phyloP scores from a whole-genome alignment of 805 yeast species.

The Myxozyma neglecta region DNA sequence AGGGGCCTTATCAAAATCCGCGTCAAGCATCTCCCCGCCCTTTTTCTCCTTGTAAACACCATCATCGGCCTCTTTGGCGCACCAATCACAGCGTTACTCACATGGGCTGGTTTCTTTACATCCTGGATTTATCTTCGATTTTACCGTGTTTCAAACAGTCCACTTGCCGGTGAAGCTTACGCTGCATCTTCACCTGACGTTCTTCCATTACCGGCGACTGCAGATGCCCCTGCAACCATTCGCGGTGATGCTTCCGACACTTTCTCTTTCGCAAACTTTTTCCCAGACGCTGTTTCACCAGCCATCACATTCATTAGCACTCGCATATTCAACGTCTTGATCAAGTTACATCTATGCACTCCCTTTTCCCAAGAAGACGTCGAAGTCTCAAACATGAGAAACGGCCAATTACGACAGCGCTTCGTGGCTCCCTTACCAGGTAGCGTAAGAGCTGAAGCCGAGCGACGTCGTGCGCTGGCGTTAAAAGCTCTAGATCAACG shows the following conservation, averaged over 20 bases:
- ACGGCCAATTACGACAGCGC: slow-evolving; percentile 28
- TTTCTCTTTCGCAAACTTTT: slow-evolving; percentile 77
- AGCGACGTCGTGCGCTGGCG: slow-evolving; percentile 41
- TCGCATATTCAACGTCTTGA: slow-evolving; percentile 9
- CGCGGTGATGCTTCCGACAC: slow-evolving; percentile 90
- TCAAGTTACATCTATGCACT: slow-evolving; percentile 21
- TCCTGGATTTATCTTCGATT: slow-evolving; percentile 81
- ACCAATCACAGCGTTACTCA: slow-evolving; percentile 37
- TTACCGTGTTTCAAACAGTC: slow-evolving; percentile 38
- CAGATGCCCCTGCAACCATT: slow-evolving; percentile 35
- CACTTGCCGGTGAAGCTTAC: slow-evolving; percentile 12
- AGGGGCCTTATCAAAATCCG: slow-evolving; percentile 48
- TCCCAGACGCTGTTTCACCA: slow-evolving; percentile 58
- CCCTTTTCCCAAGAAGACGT: slow-evolving; percentile 31
- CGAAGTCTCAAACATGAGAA: slow-evolving; percentile 27
- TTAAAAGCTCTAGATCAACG: slow-evolving; percentile 40
- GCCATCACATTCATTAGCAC: slow-evolving; percentile 35
- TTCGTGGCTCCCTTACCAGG: slow-evolving; percentile 32
- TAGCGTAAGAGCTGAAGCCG: slow-evolving; percentile 40
- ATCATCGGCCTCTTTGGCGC: slow-evolving; percentile 37
- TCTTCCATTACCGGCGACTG: slow-evolving; percentile 26
- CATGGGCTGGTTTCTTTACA: slow-evolving; percentile 53
- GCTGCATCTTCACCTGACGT: slow-evolving; percentile 5
- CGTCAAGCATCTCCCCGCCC: slow-evolving; percentile 45
- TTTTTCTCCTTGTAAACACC: slow-evolving; percentile 40